Conservation (phyloP, 345 rosid genomes). For the Orychophragmus violaceus region DNA sequence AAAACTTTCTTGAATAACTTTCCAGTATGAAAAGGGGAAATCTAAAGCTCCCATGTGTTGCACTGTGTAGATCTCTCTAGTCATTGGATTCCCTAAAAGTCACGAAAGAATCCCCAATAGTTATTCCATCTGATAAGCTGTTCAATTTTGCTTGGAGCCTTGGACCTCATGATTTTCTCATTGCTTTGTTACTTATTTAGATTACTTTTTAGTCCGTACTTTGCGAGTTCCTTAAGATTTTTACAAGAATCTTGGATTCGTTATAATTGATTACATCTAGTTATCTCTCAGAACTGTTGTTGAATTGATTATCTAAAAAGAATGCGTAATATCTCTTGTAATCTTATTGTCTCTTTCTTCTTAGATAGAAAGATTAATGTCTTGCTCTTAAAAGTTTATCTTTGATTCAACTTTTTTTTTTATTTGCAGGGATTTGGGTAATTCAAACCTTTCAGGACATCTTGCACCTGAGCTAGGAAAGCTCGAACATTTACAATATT, state of each 20-base stretch:
- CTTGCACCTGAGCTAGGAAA: conserved; percentile 78
- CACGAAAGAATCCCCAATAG: conserved; percentile 13
- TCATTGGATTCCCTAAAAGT: conserved; percentile 25
- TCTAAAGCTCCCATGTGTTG: neutral
- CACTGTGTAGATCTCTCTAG: conserved; percentile 4
- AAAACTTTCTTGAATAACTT: conserved; percentile 9
- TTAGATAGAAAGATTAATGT: neutral
- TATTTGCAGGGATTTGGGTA: conserved; percentile 81
- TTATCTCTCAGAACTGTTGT: conserved; percentile 7
- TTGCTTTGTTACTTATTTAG: neutral
- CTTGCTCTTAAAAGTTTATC: neutral
- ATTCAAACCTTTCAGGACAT: conserved; percentile 82
- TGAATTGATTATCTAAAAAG: neutral
- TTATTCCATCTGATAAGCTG: neutral
- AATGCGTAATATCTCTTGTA: neutral
- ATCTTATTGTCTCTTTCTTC: neutral
- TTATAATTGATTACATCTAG: neutral
- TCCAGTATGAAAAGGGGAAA: conserved; percentile 12
- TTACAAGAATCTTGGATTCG: neutral
- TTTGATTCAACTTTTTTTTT: neutral
- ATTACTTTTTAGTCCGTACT: conserved; percentile 11
- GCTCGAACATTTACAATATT: conserved; percentile 82
- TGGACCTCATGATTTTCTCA: conserved; percentile 14
- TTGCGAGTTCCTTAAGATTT: neutral
- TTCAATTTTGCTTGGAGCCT: neutral